Conservation (phyloP, 768 basidiomycete genomes). For the Phanerochaete sordida region DNA sequence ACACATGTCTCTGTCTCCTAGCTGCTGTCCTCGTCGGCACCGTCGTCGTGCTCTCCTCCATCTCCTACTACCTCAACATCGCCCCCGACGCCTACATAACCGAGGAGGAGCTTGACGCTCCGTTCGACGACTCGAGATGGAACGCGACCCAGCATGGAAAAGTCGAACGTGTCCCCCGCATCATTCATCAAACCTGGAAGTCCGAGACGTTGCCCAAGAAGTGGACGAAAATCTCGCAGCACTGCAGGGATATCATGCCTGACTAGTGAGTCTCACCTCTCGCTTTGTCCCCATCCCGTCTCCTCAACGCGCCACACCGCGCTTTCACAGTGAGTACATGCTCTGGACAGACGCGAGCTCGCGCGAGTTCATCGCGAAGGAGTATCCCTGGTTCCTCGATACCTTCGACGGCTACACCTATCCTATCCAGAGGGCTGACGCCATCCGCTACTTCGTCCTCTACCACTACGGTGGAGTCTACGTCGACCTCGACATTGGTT, state of each 20-base stretch:
- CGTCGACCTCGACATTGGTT: conserved; percentile 96
- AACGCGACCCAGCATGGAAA: conserved; percentile 59
- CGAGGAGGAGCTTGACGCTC: conserved; percentile 67
- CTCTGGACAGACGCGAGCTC: conserved; percentile 95
- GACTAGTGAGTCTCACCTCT: conserved; percentile 77
- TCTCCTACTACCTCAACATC: conserved; percentile 88
- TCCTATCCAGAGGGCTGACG: conserved; percentile 93
- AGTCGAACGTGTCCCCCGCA: conserved; percentile 80
- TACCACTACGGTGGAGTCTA: conserved; percentile 95
- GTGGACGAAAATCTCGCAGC: conserved; percentile 80
- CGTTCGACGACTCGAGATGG: conserved; percentile 51
- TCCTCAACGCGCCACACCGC: conserved; percentile 10
- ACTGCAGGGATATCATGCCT: conserved; percentile 87
- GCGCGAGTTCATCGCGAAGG: conserved; percentile 80
- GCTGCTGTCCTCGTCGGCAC: conserved; percentile 84
- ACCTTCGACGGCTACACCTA: conserved; percentile 93
- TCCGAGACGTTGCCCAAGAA: conserved; percentile 75
- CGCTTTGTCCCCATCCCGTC: conserved; percentile 11
- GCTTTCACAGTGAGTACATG: conserved; percentile 76
- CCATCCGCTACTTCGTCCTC: conserved; percentile 96
- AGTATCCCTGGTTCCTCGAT: conserved; percentile 91
- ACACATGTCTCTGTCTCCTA: conserved; percentile 51
- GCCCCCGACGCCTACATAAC: conserved; percentile 74
- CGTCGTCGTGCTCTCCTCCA: conserved; percentile 85
- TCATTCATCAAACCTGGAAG: conserved; percentile 99